Percentiles rank a stretch among this genome's conserved stretches.
Evolutionary conservation across 2,329 filamentous ascomycete genomes (phyloP).

Genomic region (Cercospora nicotianae): DNA sequence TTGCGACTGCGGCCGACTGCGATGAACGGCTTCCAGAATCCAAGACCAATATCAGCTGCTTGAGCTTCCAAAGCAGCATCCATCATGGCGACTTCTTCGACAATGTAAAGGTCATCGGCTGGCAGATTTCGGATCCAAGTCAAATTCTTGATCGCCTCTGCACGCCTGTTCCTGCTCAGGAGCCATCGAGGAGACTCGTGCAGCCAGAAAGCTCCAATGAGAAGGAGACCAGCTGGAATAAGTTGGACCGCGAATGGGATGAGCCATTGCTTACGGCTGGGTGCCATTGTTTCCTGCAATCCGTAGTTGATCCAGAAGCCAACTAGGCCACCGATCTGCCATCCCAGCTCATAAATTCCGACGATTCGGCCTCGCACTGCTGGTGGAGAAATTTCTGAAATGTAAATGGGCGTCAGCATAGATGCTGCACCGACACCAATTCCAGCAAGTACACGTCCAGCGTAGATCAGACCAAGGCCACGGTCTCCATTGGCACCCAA

Average conservation of each 20-base stretch:
- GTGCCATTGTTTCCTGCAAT: conserved; percentile 42
- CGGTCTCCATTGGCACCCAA: conserved; percentile 62
- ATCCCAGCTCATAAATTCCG: conserved; percentile 58
- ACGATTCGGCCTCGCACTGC: conserved; percentile 61
- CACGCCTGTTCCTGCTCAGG: conserved; percentile 44
- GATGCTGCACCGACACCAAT: conserved; percentile 58
- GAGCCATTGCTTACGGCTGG: conserved; percentile 48
- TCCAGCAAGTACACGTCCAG: conserved; percentile 58
- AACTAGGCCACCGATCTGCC: conserved; percentile 54
- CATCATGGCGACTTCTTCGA: conserved; percentile 71
- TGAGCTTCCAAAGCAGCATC: conserved; percentile 69
- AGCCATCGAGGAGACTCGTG: conserved; percentile 50
- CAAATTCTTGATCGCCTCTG: conserved; percentile 45
- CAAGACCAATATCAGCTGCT: conserved; percentile 61
- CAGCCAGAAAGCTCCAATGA: conserved; percentile 47
- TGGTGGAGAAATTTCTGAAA: conserved; percentile 58
- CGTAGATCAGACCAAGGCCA: conserved; percentile 63
- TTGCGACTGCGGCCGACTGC: conserved; percentile 55
- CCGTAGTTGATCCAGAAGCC: conserved; percentile 54
- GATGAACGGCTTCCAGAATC: conserved; percentile 73
- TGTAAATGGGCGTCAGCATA: conserved; percentile 61
- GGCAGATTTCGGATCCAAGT: conserved; percentile 65
- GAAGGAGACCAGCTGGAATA: conserved; percentile 63
- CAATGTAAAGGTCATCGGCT: conserved; percentile 63
- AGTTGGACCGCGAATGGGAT: conserved; percentile 64